Evolutionary conservation across 192 early-diverging fungal species (phyloP), one percentile per base, ranked within the genome.

Genomic region (Coemansia sp.): DNA sequence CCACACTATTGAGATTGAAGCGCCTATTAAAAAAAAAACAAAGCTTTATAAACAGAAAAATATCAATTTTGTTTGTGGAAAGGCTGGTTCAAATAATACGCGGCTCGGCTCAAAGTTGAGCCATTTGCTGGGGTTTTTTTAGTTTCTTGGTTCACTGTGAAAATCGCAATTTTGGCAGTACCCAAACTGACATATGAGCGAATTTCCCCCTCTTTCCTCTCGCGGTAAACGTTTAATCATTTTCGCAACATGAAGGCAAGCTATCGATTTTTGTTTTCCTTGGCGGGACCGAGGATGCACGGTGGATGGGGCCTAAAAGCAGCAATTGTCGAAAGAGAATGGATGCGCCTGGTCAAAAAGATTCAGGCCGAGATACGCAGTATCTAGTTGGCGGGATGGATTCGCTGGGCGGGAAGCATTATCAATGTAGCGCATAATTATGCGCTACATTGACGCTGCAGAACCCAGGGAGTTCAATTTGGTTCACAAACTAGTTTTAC

Each of bases 191-290:
- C 21, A 21, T 21, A 21, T 17, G 47, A 17, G 17, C 15, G 47
- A 49, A 17, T 49, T 49, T 49, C 47, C 17, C 19, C 47, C 47
- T 49, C 47, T 49, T 49, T 49, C 47, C 47, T 49, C 47, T 49
- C 47, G 47, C 47, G 47, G 47, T 49, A 49, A 49, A 49, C 47
- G 47, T 21, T 49, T 19, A 19, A 14, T 49, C 43, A 45, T 45
- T 19, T 49, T 49, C 47, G 19, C 47, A 49, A 49, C 47, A 49
- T 49, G 47, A 49, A 49, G 47, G 47, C 47, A 49, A 49, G 47
- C 47, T 17, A 17, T 49, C 47, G 47, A 49, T 6, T 22, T 7
- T 49, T 19, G 21, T n/a, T 7, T 1, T 15, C 14, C 3, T 4
- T 45, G 11, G 14, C 43, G 43, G 43, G 29, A 32, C 29, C 29